Percentiles rank a stretch among this genome's conserved stretches.
phyloP scores from a whole-genome alignment of 495 filamentous ascomycete genomes.

The Hypoxylon lienhwacheense region DNA sequence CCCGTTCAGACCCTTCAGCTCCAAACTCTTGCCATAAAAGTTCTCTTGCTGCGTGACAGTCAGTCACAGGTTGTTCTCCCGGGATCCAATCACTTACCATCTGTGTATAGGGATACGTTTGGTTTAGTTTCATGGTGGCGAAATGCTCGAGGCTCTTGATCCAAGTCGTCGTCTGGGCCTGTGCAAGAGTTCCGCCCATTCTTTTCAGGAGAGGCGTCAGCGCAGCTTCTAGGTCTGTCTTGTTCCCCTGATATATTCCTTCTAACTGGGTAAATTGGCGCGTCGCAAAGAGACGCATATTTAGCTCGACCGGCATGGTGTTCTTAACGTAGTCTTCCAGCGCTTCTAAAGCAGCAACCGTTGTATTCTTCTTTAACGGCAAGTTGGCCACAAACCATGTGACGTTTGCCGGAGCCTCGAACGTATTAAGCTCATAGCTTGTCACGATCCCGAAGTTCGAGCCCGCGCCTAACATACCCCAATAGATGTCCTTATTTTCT shows the following conservation, averaged over 20 bases:
- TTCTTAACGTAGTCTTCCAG: slow-evolving; percentile 44
- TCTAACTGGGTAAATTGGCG: slow-evolving; percentile 46
- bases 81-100: slow-evolving; percentile 31
- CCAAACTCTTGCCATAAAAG: slow-evolving; percentile 51
- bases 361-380: slow-evolving; percentile 42
- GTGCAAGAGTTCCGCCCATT: slow-evolving; percentile 36
- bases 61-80: slow-evolving; percentile 3
- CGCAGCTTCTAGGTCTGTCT: slow-evolving; percentile 39
- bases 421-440: slow-evolving; percentile 48
- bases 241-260: slow-evolving; percentile 47
- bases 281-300: slow-evolving; percentile 48
- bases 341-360: slow-evolving; percentile 39
- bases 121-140: slow-evolving; percentile 45
- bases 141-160: slow-evolving; percentile 47
- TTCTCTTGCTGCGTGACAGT: slow-evolving; percentile 44
- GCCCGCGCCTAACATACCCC: slow-evolving; percentile 49
- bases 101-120: slow-evolving; percentile 46
- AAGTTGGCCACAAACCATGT: slow-evolving; percentile 46
- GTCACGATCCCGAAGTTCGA: slow-evolving; percentile 49
- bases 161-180: slow-evolving; percentile 47
- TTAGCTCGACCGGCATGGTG: slow-evolving; percentile 49
- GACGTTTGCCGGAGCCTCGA: slow-evolving; percentile 45
- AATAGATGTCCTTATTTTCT: slow-evolving; percentile 49
- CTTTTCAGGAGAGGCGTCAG: slow-evolving; percentile 43
- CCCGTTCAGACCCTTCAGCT: slow-evolving; percentile 42